Conservation (phyloP, 2,329 filamentous ascomycete genomes). For the Chaetomium globosum region DNA sequence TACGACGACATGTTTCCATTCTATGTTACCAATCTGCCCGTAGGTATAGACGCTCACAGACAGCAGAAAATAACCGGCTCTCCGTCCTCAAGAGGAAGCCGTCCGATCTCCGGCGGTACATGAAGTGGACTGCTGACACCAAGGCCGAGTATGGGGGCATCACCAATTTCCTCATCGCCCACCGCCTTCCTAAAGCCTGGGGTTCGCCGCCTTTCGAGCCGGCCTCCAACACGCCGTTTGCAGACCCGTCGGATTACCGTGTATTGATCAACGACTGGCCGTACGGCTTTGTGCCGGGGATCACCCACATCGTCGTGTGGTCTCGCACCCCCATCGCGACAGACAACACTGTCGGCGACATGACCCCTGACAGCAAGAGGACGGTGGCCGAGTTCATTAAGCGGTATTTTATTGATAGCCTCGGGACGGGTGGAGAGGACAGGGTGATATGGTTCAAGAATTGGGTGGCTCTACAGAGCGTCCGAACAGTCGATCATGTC, state of each 20-base stretch:
- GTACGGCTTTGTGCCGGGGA: constrained; percentile 69
- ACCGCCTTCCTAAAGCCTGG: constrained; percentile 72
- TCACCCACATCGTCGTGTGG: constrained; percentile 89
- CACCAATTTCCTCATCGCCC: constrained; percentile 72
- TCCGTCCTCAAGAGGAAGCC: constrained; percentile 77
- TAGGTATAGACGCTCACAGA: constrained; percentile 17
- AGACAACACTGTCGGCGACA: constrained; percentile 67
- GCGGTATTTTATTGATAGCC: constrained; percentile 64
- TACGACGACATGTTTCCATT: constrained; percentile 41
- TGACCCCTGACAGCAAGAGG: constrained; percentile 67
- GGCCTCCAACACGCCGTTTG: constrained; percentile 55
- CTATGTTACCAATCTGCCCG: constrained; percentile 2
- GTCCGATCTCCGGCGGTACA: constrained; percentile 77
- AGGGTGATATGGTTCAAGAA: constrained; percentile 89
- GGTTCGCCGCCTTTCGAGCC: constrained; percentile 59
- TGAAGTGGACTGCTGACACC: constrained; percentile 72
- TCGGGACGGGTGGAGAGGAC: constrained; percentile 54
- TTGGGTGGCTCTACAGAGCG: constrained; percentile 84
- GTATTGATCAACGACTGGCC: constrained; percentile 93
- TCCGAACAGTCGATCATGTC: constrained; percentile 84
- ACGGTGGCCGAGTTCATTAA: constrained; percentile 71
- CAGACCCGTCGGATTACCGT: constrained; percentile 60
- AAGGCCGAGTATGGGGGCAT: constrained; percentile 77
- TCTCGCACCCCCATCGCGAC: constrained; percentile 79
- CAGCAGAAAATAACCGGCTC: constrained; percentile 61